phyloP scores from a whole-genome alignment of 75 land plant species.

The Selaginella tamariscina region DNA sequence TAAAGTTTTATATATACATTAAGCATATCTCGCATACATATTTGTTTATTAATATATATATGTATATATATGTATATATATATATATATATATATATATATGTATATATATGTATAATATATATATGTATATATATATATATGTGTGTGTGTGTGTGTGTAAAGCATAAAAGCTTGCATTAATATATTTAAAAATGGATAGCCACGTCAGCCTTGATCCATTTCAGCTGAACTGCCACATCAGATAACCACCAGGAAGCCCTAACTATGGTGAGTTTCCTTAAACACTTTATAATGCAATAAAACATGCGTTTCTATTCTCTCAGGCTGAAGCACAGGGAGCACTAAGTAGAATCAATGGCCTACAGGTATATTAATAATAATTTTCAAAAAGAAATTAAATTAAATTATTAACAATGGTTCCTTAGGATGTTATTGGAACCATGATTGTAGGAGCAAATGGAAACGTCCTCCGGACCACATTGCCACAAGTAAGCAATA shows the following conservation, averaged over 20 bases:
- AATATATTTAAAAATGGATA: no score
- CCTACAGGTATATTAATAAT: not conserved
- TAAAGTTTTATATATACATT: no score
- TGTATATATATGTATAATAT: no score
- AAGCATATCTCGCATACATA: no score
- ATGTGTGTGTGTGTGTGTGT: no score
- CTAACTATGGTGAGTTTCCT: not conserved
- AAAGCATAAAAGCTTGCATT: no score
- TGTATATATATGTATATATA: no score
- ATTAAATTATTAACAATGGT: not conserved
- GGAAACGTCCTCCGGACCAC: conserved; percentile 27
- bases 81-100: no score
- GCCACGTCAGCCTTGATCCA: no score
- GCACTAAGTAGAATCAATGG: not conserved
- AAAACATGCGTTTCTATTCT: not conserved
- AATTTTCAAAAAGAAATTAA: not conserved
- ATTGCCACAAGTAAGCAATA: conserved; percentile 18
- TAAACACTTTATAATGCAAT: not conserved
- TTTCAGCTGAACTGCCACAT: conserved; percentile 2
- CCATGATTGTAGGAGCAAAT: conserved; percentile 17
- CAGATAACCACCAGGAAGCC: not conserved
- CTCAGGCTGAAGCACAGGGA: not conserved
- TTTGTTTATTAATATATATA: no score
- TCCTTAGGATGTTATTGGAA: conserved; percentile 28
- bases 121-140: no score